Percentiles rank a stretch among this genome's conserved stretches.
These are phyloP conservation scores for Coemansia sp. DNA, from an alignment of 192 early-diverging fungal genomes.

Conservation along the genomic window DNA sequence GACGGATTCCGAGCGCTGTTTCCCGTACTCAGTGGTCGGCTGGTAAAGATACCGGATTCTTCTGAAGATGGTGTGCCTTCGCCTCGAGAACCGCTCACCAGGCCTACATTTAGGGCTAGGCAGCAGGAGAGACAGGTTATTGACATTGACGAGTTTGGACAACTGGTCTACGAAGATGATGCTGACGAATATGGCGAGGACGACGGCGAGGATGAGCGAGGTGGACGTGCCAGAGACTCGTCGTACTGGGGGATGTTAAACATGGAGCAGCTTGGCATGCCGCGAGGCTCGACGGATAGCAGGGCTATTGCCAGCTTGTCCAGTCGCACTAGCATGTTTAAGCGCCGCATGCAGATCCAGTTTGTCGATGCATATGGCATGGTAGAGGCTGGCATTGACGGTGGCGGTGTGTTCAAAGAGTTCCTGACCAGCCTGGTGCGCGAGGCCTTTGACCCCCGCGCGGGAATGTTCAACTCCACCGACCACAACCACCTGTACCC, in stretches of 20 bases:
- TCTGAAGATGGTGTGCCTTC: background rate
- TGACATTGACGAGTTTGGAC: background rate
- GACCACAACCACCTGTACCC: slow-evolving; percentile 74
- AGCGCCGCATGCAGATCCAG: slow-evolving; percentile 77
- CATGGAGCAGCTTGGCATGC: slow-evolving; percentile 21
- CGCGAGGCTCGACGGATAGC: slow-evolving; percentile 9
- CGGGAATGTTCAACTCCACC: slow-evolving; percentile 70
- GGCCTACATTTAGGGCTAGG: background rate
- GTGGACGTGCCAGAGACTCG: background rate
- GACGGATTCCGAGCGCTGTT: slow-evolving; percentile 84
- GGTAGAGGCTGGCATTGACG: slow-evolving; percentile 92
- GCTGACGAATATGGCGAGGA: background rate
- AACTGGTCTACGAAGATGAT: background rate
- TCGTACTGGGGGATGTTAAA: slow-evolving; percentile 5
- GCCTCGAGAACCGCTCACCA: background rate
- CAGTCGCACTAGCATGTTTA: slow-evolving; percentile 62
- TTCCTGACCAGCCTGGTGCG: slow-evolving; percentile 79
- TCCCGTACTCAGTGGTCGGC: slow-evolving; percentile 52
- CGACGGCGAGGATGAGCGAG: background rate
- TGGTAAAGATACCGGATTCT: background rate
- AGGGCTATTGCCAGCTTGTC: background rate
- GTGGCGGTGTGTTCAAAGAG: slow-evolving; percentile 98
- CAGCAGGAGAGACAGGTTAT: background rate
- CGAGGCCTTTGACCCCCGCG: slow-evolving; percentile 77
- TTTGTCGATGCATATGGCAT: slow-evolving; percentile 88